A percentile compares a stretch with the other conserved stretches of the same genome.
These are phyloP conservation scores for Ophiostoma pallidulum DNA, from an alignment of 2,329 filamentous ascomycete species.

Conservation along the genomic window DNA sequence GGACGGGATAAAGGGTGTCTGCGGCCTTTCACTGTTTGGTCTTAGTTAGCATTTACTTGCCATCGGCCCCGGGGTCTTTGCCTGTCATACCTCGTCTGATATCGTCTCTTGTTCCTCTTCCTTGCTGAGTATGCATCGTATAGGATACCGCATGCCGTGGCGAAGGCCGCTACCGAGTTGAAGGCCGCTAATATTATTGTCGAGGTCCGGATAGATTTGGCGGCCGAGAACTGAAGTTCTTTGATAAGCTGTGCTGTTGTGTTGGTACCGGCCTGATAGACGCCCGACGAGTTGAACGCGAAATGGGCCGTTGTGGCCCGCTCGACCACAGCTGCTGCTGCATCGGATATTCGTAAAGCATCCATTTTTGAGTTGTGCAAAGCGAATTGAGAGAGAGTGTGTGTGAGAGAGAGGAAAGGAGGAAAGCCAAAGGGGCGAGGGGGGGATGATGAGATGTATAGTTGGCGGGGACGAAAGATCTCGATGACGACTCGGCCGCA, in stretches of 20 bases:
- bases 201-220: constrained; percentile 50
- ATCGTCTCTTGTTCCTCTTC: constrained; percentile 31
- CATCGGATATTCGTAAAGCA: constrained; percentile 16
- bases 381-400: background rate
- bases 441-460: background rate
- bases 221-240: constrained; percentile 41
- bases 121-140: constrained; percentile 43
- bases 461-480: background rate
- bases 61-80: too few species aligned
- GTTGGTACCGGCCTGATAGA: constrained; percentile 26
- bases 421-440: too few species aligned
- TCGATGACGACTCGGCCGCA: constrained; percentile 5
- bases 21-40: constrained; percentile 16
- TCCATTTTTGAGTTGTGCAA: constrained; percentile 11
- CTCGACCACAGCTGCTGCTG: constrained; percentile 23
- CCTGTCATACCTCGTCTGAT: constrained; percentile 31
- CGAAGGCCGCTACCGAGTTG: constrained; percentile 49
- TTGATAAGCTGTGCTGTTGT: constrained; percentile 37
- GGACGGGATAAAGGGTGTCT: constrained; percentile 35
- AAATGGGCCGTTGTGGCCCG: constrained; percentile 19
- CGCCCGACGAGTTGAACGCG: constrained; percentile 12
- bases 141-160: constrained; percentile 46
- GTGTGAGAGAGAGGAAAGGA: background rate
- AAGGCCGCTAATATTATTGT: constrained; percentile 52
- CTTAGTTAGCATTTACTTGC: too few species aligned